Base-by-base conservation (phyloP, 805 yeast species). In the Nakazawaea ernobii region DNA sequence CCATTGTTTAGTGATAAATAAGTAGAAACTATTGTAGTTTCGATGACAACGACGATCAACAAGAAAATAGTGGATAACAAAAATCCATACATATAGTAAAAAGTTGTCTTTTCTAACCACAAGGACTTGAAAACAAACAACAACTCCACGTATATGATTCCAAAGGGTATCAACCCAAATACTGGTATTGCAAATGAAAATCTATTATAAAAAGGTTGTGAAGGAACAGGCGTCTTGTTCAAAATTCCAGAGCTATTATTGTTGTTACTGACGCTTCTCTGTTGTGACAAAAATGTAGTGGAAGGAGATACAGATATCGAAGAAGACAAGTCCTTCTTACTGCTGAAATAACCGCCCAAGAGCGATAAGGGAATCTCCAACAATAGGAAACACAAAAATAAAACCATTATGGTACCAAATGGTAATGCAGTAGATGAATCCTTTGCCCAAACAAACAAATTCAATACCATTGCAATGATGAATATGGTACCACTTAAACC, bases 61-160 rank as follows among this genome's bases (percentile, higher is more conserved):
- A 87, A 66, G 5, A 79, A 50, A 30, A 81, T 71, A 4, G 89
- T 84, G 27, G 80, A 66, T 20, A 84, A 71, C 20, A 89, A 67
- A 59, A 86, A 88, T 2, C 95, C 94, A 62, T 85, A 88, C 76
- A 82, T 77, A 68, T 82, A 85, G 63, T 85, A 86, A 57, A 80
- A 86, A 2, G 91, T 78, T 0, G 90, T 78, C 61, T 84, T 84
- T 57, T 86, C 90, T 49, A 83, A 68, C 92, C 95, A 87, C 9
- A 87, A 69, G 1, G 91, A 79, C 60, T 86, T 80, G 67, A 85
- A 81, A 28, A 87, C 74, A 61, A 81, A 84, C 47, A 80, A 65
- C 50, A 89, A 67, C 59, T 89, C 96, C 47, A 86, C 89, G 59
- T 83, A 84, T n/a, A 86, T 81, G 10, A 88, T 80, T 14, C 84